phyloP scores from a whole-genome alignment of 805 yeast species.

The Pichia cephalocereana region DNA sequence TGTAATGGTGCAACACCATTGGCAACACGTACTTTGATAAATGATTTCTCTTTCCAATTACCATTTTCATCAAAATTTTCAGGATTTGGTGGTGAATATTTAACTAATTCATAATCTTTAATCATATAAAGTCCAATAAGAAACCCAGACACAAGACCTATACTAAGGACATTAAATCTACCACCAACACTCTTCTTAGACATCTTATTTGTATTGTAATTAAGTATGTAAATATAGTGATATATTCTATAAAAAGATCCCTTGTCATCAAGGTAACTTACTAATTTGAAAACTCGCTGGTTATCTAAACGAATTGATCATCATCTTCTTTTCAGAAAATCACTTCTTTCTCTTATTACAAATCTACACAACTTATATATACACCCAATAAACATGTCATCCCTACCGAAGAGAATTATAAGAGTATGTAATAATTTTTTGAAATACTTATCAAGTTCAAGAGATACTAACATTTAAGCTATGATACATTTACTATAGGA shows the following conservation, averaged over 20 bases:
- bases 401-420: conserved; percentile 82
- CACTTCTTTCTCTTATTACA: neutral
- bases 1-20: conserved; percentile 30
- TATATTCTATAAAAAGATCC: no score
- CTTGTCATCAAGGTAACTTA: no score
- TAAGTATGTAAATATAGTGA: no score
- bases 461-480: no score
- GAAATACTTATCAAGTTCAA: neutral
- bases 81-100: conserved; percentile 31
- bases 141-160: conserved; percentile 23
- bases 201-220: conserved; percentile 1
- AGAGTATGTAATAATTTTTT: conserved; percentile 39
- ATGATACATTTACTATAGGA: conserved; percentile 41
- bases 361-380: no score
- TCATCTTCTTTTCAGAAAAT: neutral
- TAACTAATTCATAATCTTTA: conserved; percentile 29
- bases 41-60: conserved; percentile 28
- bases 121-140: conserved; percentile 20
- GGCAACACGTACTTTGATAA: conserved; percentile 27
- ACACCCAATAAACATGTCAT: conserved; percentile 31
- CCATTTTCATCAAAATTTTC: conserved; percentile 30
- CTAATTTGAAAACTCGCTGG: no score
- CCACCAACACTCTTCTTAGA: conserved; percentile 20
- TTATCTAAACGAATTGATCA: no score
- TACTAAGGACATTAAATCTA: conserved; percentile 19